Base-by-base conservation (phyloP, 208 protist species). In the Leishmania arabica region DNA sequence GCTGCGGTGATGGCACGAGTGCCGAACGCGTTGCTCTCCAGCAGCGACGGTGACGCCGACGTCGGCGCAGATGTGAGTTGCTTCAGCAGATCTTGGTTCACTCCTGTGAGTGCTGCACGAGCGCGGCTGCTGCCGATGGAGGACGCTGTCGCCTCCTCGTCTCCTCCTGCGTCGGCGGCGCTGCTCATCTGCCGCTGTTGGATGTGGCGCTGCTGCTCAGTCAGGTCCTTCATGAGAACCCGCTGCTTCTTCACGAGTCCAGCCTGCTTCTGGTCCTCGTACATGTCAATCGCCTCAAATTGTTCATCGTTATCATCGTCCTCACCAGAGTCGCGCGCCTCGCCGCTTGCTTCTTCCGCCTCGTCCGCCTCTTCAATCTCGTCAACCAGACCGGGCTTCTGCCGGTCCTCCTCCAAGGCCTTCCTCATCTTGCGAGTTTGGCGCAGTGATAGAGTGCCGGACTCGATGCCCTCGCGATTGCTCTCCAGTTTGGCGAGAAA, bases 401-500 rank as follows among this genome's bases (percentile, higher is more conserved):
- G 42, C 34, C 77, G 83, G 79, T 96, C 95, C 77, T 97, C 95
- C 68, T 92, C 77, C 65, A 97, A 85, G 11, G 95, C 95, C 83
- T 89, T 86, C 6, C 85, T 84, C 89, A 95, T 95, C 53, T 88
- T 87, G 71, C 92, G 91, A 54, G 81, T 80, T 69, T 94, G 88
- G 15, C 88, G 90, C 56, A 86, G 84, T 11, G 93, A 95, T 11
- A 96, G 88, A 65, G 93, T 99, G 40, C 99, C 99, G 4, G 99
- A 99, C 40, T 99, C 98, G 80, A 98, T 98, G 37, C 99, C 88
- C 88, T 99, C 99, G 65, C 99, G 91, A 76, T 97, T 95, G 89
- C 99, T 99, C 90, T 99, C 98, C 54, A 99, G 89, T 75, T 92
- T 91, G 0, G 99, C 97, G 13, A 99, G 90, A 72, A 99, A 97